Evolutionary conservation across 768 basidiomycete species (phyloP), one percentile per base, ranked within the genome.

Genomic region (Boletus sensibilis): DNA sequence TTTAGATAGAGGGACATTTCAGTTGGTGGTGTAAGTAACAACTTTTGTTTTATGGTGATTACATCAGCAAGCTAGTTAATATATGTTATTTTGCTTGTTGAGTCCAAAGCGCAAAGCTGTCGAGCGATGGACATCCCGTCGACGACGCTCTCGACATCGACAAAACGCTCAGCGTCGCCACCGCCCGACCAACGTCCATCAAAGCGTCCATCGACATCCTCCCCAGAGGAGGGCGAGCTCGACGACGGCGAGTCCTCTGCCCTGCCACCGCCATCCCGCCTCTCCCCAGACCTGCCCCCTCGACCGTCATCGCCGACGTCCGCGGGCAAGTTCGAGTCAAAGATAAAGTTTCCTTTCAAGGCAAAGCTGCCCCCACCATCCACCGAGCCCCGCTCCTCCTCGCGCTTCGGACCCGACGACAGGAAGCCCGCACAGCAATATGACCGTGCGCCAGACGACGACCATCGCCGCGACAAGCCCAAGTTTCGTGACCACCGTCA

Each of bases 181-280:
- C 78, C 82, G 44, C 73, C 75, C 2, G 72, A 76, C 55, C 70
- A 73, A 38, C 78, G 86, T 49, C 77, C 81, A 11, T 37, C 70
- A 6, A 90, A 91, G 66, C 78, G 87, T 42, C 75, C 68, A 20
- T 76, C 78, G 10, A 79, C 85, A 3, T 86, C 73, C 1, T 79
- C 88, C 1, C 89, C 89, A 48, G 90, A 92, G 71, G 90, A 92
- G 68, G 90, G 90, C 57, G 90, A 92, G 64, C 74, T 92, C 47
- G 88, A 90, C 72, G 89, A 91, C 66, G 48, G 46, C 68, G 74
- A 70, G 40, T 65, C 60, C 9, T 45, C 62, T 47, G 58, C 50
- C 31, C 52, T 21, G 31, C 48, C 44, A n/a, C 53, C 46, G 7
- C 38, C 44, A 16, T 44, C 23, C 21, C 54, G 34, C 48, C 54